A percentile compares a stretch with the other conserved stretches of the same genome.
Evolutionary conservation across 169 alveolate species (phyloP).

Genomic region (Theileria orientalis): DNA sequence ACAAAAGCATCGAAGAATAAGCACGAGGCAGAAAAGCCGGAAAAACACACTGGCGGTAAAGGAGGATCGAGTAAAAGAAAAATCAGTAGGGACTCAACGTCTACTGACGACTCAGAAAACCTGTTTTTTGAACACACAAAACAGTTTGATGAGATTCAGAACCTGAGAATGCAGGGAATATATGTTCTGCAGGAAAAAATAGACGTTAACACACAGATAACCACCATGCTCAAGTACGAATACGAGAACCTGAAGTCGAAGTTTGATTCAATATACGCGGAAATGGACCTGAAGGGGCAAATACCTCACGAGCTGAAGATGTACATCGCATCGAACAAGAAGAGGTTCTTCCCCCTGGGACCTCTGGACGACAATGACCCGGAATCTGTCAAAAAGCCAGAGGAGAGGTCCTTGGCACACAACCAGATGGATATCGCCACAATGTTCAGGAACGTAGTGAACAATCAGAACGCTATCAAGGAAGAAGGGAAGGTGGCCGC

Average conservation of each 20-base stretch:
- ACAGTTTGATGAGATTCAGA: conserved; percentile 43
- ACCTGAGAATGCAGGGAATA: conserved; percentile 64
- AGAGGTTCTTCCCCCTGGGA: conserved; percentile 11
- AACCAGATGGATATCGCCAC: conserved; percentile 30
- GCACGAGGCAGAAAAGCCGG: neutral
- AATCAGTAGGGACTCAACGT: neutral
- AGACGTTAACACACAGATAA: conserved; percentile 70
- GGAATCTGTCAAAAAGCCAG: neutral
- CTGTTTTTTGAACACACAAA: neutral
- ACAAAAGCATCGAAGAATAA: neutral
- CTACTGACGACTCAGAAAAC: neutral
- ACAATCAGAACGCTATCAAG: neutral
- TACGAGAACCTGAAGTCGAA: conserved; percentile 69
- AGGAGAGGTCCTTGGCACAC: conserved; percentile 3
- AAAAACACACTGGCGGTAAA: neutral
- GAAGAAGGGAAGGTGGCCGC: neutral
- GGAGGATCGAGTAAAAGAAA: neutral
- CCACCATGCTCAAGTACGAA: conserved; percentile 69
- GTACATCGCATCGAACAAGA: conserved; percentile 26
- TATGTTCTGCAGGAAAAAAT: conserved; percentile 69
- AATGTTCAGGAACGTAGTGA: conserved; percentile 18
- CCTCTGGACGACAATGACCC: neutral
- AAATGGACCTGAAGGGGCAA: conserved; percentile 76
- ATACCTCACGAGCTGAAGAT: conserved; percentile 56
- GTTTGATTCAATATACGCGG: conserved; percentile 68